phyloP scores from a whole-genome alignment of 2,329 filamentous ascomycete genomes.

The Xylariomycetidae sp. region DNA sequence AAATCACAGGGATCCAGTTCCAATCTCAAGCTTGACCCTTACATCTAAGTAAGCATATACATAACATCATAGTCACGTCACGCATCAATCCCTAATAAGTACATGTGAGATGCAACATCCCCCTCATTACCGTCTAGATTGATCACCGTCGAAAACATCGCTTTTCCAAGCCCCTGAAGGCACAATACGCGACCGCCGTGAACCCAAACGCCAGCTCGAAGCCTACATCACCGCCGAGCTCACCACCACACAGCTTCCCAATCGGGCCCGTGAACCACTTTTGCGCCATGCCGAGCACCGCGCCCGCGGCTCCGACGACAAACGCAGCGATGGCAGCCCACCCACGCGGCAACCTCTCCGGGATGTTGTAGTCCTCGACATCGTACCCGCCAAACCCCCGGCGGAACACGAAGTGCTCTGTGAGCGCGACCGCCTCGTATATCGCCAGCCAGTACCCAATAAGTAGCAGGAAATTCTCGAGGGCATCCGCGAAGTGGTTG shows the following conservation, averaged over 20 bases:
- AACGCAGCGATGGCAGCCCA: constrained; percentile 60
- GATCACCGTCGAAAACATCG: constrained; percentile 12
- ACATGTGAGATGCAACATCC: too few relatives aligned
- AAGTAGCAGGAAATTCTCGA: constrained; percentile 65
- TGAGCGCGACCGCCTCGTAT: constrained; percentile 59
- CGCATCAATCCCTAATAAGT: too few relatives aligned
- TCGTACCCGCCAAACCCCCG: constrained; percentile 54
- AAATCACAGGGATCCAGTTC: too few relatives aligned
- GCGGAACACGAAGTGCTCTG: constrained; percentile 64
- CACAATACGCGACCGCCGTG: constrained; percentile 13
- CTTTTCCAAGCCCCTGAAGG: constrained; percentile 15
- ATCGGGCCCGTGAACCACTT: constrained; percentile 64
- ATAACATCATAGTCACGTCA: too few relatives aligned
- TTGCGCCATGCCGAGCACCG: constrained; percentile 65
- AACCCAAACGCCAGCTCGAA: constrained; percentile 23
- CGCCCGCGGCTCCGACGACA: constrained; percentile 56
- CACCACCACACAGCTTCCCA: constrained; percentile 50
- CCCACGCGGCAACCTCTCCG: constrained; percentile 52
- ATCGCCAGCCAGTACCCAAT: constrained; percentile 71
- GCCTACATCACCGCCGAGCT: constrained; percentile 19
- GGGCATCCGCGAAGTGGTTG: constrained; percentile 54
- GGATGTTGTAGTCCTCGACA: constrained; percentile 52
- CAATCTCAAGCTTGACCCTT: too few relatives aligned
- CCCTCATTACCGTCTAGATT: too few relatives aligned
- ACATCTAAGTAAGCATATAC: too few relatives aligned